Evolutionary conservation across 192 early-diverging fungal species (phyloP), one percentile per base, ranked within the genome.

Genomic region (Neocallimastix lanati): DNA sequence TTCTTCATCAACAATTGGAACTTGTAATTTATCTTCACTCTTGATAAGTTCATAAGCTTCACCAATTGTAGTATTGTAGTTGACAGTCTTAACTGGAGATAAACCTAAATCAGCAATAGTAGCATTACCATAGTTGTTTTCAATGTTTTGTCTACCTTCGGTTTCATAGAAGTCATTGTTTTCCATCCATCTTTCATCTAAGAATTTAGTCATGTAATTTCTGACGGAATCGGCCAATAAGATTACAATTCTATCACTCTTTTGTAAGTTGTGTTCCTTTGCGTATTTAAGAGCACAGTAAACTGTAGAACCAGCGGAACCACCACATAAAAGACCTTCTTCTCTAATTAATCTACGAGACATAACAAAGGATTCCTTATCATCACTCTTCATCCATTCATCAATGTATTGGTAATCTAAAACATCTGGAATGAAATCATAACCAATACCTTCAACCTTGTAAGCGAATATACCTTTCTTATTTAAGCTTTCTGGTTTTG

Each of bases 171-270:
- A 50, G 21, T 50, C 40, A 21, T 50, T 50, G 40, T 50, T 50
- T 50, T 50, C 40, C 40, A 50, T 50, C 40, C 40, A 50, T 50
- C 40, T 50, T 50, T 50, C 40, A 50, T 50, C 40, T 50, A 99
- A 91, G 87, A 97, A 96, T 85, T 98, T 98, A 82, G 96, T 95
- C 97, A 99, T 99, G 90, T 98, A 99, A 89, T 99, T 99, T 79
- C 97, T 90, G 80, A 98, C 96, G 16, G 96, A 96, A 86, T 99
- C 98, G 35, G 98, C 93, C 77, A 99, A 84, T n/a, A 99, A 85
- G 14, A 98, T 96, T 81, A 98, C 96, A 82, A 92, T 92, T 77
- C 95, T 90, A 85, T 97, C 92, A 77, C 95, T 96, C 37, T 93
- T 87, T 80, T 92, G 93, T 18, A 99, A 50, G 18, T 50, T 50